phyloP scores from a whole-genome alignment of 345 rosid genomes.

The Lepidium aucheri region DNA sequence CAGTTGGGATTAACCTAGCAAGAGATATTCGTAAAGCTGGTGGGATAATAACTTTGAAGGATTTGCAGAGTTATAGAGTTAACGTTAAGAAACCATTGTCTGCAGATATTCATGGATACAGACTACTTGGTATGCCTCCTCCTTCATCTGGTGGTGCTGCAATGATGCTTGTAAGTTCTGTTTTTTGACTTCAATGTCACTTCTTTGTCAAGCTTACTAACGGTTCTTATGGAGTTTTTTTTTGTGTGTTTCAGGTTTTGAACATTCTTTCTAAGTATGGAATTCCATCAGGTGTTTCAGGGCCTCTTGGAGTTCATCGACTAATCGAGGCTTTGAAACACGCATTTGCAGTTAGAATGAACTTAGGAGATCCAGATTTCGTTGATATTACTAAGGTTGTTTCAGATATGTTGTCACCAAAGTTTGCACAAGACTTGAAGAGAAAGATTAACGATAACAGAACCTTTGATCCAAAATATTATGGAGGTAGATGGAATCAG shows the following conservation, averaged over 20 bases:
- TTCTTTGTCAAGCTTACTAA: neutral
- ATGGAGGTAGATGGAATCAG: constrained; percentile 50
- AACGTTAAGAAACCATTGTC: constrained; percentile 30
- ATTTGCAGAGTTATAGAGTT: constrained; percentile 37
- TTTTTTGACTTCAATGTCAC: neutral
- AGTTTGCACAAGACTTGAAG: constrained; percentile 38
- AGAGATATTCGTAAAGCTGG: constrained; percentile 35
- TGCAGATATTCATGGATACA: constrained; percentile 29
- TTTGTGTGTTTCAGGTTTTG: constrained; percentile 31
- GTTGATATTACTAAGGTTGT: constrained; percentile 27
- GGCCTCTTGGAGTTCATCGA: constrained; percentile 45
- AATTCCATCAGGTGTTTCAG: constrained; percentile 32
- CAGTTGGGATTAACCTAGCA: constrained; percentile 31
- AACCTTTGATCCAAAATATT: constrained; percentile 41
- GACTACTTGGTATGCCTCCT: constrained; percentile 48
- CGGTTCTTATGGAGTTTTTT: neutral
- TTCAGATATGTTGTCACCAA: constrained; percentile 49
- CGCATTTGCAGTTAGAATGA: constrained; percentile 58
- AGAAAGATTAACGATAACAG: constrained; percentile 35
- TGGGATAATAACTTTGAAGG: constrained; percentile 46
- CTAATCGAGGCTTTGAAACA: constrained; percentile 55
- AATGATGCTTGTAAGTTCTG: constrained; percentile 38
- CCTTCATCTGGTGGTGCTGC: constrained; percentile 55
- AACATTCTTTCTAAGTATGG: constrained; percentile 48
- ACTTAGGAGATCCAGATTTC: constrained; percentile 61